Percentiles rank a stretch among this genome's conserved stretches.
phyloP scores from a whole-genome alignment of 2,329 filamentous ascomycete genomes.

The Simplicillium sp. region DNA sequence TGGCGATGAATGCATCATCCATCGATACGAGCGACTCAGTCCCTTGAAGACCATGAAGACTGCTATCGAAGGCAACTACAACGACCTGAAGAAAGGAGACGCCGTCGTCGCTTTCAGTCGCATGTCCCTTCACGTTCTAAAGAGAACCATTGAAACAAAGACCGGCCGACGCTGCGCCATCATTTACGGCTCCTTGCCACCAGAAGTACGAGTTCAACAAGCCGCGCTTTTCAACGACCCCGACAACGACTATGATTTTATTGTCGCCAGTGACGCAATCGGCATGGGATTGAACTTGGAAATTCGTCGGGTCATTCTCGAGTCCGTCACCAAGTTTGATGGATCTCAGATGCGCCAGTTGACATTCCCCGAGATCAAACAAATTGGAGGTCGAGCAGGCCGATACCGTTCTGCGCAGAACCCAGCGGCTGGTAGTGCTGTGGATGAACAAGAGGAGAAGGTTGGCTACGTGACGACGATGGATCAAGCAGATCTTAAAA shows the following conservation, averaged over 20 bases:
- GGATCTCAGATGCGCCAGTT: conserved; percentile 49
- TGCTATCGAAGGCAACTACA: conserved; percentile 55
- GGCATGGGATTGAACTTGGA: conserved; percentile 95
- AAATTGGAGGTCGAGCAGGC: conserved; percentile 88
- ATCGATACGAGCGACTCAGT: conserved; percentile 76
- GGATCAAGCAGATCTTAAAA: conserved; percentile 56
- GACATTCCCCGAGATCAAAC: conserved; percentile 72
- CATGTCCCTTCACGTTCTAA: conserved; percentile 70
- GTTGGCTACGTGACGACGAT: conserved; percentile 74
- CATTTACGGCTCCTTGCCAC: conserved; percentile 84
- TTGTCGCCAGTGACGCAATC: conserved; percentile 91
- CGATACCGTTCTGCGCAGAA: conserved; percentile 68
- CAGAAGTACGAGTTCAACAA: conserved; percentile 86
- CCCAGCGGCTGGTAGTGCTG: conserved; percentile 19
- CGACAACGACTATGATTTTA: conserved; percentile 86
- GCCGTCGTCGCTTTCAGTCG: conserved; percentile 84
- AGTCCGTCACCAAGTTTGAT: conserved; percentile 65
- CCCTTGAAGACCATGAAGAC: conserved; percentile 56
- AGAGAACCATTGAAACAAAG: conserved; percentile 62
- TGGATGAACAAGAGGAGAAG: conserved; percentile 22
- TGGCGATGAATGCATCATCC: conserved; percentile 75
- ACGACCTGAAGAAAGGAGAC: conserved; percentile 73
- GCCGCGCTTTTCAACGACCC: conserved; percentile 91
- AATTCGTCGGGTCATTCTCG: conserved; percentile 85
- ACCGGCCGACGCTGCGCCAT: conserved; percentile 81